Percentiles rank a stretch among this genome's conserved stretches.
phyloP scores from a whole-genome alignment of 2,329 filamentous ascomycete genomes.

The Orbilia javanica region DNA sequence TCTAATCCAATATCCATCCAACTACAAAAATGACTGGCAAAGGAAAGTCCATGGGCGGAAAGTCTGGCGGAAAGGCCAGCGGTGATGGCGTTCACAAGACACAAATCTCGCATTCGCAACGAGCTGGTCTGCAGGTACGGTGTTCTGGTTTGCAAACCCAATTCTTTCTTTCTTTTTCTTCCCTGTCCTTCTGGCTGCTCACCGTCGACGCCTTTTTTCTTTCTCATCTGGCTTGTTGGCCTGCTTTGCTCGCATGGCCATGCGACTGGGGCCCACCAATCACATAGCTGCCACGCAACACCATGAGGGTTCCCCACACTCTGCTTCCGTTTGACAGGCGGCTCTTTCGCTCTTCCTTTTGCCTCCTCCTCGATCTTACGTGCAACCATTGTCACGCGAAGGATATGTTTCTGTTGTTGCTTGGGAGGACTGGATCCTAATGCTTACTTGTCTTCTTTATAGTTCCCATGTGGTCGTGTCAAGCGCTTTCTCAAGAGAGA shows the following conservation, averaged over 20 bases:
- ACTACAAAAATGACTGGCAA: conserved; percentile 79
- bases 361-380: conserved; percentile 13
- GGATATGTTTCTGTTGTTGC: conserved; percentile 10
- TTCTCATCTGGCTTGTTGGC: conserved; percentile 19
- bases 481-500: conserved; percentile 99
- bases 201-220: conserved; percentile 31
- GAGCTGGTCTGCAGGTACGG: conserved; percentile 88
- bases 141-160: conserved; percentile 16
- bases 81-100: conserved; percentile 80
- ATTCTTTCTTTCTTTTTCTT: conserved; percentile 14
- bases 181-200: conserved; percentile 8
- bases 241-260: conserved; percentile 41
- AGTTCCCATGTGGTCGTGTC: conserved; percentile 99
- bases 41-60: conserved; percentile 91
- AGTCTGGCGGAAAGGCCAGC: conserved; percentile 85
- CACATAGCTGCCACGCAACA: conserved; percentile 36
- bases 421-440: conserved; percentile 12
- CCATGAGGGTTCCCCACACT: conserved; percentile 44
- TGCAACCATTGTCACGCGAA: conserved; percentile 16
- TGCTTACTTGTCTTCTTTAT: conserved; percentile 63
- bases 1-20: conserved; percentile 1
- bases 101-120: conserved; percentile 92
- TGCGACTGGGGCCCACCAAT: conserved; percentile 54
- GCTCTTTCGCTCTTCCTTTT: neutral
- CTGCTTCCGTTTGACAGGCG: conserved; percentile 14